Percentiles rank a stretch among this genome's conserved stretches.
Evolutionary conservation across 1,284 basidiomycete species (phyloP).

Genomic region (Fomes fomentarius): DNA sequence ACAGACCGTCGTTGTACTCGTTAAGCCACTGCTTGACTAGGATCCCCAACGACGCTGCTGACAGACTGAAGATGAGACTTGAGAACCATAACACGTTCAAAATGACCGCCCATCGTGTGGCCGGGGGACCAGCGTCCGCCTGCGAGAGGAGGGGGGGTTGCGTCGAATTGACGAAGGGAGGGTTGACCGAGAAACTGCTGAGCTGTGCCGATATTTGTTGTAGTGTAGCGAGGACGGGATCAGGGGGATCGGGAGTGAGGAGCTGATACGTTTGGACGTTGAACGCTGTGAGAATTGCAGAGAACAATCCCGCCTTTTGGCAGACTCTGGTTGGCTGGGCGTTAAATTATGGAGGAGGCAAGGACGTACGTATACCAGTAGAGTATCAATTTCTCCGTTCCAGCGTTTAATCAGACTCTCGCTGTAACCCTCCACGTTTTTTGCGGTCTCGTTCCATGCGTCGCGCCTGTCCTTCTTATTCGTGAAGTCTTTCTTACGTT

Average conservation of each 20-base stretch:
- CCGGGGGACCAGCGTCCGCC: neutral
- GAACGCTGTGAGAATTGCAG: neutral
- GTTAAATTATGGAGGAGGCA: too few relatives aligned
- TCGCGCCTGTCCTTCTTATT: too few relatives aligned
- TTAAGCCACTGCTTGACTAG: slow-evolving; percentile 1
- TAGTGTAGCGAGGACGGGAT: neutral
- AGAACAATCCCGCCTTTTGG: neutral
- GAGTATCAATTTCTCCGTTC: too few relatives aligned
- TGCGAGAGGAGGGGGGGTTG: neutral
- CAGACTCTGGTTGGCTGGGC: too few relatives aligned
- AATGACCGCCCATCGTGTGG: neutral
- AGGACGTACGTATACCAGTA: too few relatives aligned
- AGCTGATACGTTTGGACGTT: neutral
- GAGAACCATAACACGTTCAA: slow-evolving; percentile 1
- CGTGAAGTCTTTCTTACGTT: too few relatives aligned
- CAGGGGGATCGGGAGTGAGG: neutral
- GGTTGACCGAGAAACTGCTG: neutral
- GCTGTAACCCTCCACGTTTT: too few relatives aligned
- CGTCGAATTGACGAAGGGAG: neutral
- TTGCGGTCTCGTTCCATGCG: too few relatives aligned
- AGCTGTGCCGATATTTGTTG: neutral
- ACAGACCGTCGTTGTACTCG: neutral
- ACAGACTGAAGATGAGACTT: neutral
- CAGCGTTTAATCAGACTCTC: too few relatives aligned
- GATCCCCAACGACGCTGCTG: neutral